Conservation (phyloP, 2,329 filamentous ascomycete genomes). For the Ceratocystis ficicola region DNA sequence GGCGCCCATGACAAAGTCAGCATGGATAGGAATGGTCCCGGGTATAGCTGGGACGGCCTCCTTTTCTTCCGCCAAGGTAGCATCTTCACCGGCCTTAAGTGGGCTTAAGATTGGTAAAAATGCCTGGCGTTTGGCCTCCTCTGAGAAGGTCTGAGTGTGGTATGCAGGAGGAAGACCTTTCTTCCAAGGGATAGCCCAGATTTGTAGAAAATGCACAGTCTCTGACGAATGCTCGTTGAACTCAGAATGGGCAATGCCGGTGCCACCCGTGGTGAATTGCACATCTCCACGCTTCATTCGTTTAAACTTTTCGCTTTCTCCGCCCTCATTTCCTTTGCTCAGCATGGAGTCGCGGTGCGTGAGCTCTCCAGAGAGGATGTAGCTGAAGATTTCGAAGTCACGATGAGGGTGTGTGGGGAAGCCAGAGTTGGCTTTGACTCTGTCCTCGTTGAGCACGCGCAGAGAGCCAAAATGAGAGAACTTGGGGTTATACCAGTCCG, state of each 20-base stretch:
- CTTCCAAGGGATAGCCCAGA: constrained; percentile 74
- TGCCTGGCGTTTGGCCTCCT: constrained; percentile 56
- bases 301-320: constrained; percentile 51
- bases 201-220: constrained; percentile 75
- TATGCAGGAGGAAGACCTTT: constrained; percentile 61
- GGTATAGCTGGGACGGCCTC: constrained; percentile 48
- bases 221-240: constrained; percentile 61
- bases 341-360: constrained; percentile 82
- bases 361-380: constrained; percentile 73
- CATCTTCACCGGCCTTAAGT: constrained; percentile 52
- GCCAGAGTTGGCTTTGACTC: constrained; percentile 58
- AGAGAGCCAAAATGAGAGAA: constrained; percentile 62
- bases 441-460: constrained; percentile 80
- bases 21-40: constrained; percentile 69
- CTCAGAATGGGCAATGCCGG: constrained; percentile 67
- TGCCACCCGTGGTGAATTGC: constrained; percentile 83
- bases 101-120: constrained; percentile 69
- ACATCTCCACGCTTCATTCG: constrained; percentile 68
- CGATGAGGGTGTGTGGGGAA: constrained; percentile 79
- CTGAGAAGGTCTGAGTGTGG: constrained; percentile 59
- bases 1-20: constrained; percentile 73
- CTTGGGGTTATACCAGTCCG: constrained; percentile 53
- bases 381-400: constrained; percentile 82
- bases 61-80: constrained; percentile 50
- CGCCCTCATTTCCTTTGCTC: constrained; percentile 51